Conservation (phyloP, 1,284 basidiomycete species). For the Ceratobasidium sp. region DNA sequence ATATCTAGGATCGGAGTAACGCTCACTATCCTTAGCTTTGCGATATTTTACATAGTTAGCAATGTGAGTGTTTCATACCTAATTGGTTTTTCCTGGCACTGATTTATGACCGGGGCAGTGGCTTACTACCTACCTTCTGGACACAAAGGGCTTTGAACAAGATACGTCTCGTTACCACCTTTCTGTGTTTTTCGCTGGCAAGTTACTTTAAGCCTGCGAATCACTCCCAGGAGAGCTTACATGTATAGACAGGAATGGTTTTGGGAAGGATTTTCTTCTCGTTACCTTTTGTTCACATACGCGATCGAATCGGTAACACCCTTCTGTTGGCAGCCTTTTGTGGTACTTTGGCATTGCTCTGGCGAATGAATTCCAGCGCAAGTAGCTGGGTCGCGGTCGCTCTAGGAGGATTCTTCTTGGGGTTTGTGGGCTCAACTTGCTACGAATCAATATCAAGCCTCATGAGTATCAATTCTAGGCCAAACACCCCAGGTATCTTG, state of each 20-base stretch:
- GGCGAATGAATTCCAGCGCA: slow-evolving; percentile 2
- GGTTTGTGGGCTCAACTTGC: not conserved
- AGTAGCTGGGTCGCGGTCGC: slow-evolving; percentile 6
- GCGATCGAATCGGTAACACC: slow-evolving; percentile 13
- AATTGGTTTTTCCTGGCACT: not conserved
- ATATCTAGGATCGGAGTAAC: slow-evolving; percentile 8
- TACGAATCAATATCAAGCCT: not conserved
- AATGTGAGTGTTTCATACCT: not conserved
- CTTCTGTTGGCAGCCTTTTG: not conserved
- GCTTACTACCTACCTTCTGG: slow-evolving; percentile 17
- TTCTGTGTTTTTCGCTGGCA: slow-evolving; percentile 18
- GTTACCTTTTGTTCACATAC: slow-evolving; percentile 24
- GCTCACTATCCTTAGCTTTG: slow-evolving; percentile 13
- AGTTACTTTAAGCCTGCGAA: not conserved
- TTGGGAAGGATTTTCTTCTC: slow-evolving; percentile 20
- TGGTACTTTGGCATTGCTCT: not conserved
- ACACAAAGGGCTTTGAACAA: slow-evolving; percentile 8
- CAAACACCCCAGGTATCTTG: slow-evolving; percentile 30
- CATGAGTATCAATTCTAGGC: not conserved
- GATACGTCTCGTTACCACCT: slow-evolving; percentile 26
- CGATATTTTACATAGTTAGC: slow-evolving; percentile 10
- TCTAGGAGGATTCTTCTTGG: slow-evolving; percentile 14
- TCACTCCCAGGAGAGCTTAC: not conserved
- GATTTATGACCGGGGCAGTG: not conserved
- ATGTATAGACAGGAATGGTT: slow-evolving; percentile 2